Conservation (phyloP, 192 early-diverging fungal genomes). For the Paraglomus occultum region DNA sequence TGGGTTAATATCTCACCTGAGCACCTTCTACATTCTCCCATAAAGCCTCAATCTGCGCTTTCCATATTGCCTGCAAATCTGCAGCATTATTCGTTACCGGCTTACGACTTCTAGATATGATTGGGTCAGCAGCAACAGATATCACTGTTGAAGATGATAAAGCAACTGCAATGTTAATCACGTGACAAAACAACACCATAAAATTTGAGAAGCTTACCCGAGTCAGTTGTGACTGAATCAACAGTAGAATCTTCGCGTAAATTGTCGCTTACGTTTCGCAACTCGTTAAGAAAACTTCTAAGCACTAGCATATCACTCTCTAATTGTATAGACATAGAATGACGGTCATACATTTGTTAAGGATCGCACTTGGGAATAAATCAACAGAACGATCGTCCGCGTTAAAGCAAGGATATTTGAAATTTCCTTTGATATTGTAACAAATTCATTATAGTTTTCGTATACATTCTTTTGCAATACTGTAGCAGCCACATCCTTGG, state of each 20-base stretch:
- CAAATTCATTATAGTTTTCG: conserved; percentile 82
- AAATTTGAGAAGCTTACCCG: conserved; percentile 22
- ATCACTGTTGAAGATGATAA: conserved; percentile 27
- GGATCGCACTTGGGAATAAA: no score
- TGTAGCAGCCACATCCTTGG: conserved; percentile 62
- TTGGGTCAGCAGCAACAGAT: conserved; percentile 44
- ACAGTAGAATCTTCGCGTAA: conserved; percentile 45
- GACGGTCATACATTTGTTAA: no score
- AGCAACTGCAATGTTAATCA: not conserved
- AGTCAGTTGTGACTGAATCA: conserved; percentile 32
- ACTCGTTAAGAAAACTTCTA: conserved; percentile 64
- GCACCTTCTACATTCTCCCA: conserved; percentile 62
- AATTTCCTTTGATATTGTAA: conserved; percentile 84
- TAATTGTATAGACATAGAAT: conserved; percentile 42
- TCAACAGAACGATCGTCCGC: not conserved
- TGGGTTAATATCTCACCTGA: conserved; percentile 40
- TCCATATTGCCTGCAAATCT: conserved; percentile 52
- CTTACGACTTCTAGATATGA: conserved; percentile 33
- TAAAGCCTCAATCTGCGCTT: conserved; percentile 53
- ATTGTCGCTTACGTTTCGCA: conserved; percentile 51
- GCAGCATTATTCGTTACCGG: conserved; percentile 32
- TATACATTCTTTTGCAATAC: conserved; percentile 83
- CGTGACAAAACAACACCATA: not conserved
- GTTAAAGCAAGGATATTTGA: conserved; percentile 39
- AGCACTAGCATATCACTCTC: conserved; percentile 75